Conservation (phyloP, 805 yeast species). For the Yarrowia alimentaria region DNA sequence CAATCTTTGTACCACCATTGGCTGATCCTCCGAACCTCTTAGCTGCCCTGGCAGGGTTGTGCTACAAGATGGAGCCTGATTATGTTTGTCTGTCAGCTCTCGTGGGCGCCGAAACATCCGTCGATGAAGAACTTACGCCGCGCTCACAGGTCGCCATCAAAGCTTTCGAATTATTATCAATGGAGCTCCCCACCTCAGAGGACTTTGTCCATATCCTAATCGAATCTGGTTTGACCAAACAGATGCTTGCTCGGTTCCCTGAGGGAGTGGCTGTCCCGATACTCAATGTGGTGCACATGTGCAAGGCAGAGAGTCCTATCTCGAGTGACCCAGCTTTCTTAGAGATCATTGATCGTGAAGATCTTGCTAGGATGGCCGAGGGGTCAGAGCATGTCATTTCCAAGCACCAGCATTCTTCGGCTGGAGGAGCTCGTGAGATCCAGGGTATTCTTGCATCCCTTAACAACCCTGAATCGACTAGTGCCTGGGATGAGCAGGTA, state of each 20-base stretch:
- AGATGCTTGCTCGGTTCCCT: constrained; percentile 65
- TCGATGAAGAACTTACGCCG: constrained; percentile 35
- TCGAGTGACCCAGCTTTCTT: constrained; percentile 43
- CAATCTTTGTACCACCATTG: constrained; percentile 2
- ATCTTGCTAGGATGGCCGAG: constrained; percentile 44
- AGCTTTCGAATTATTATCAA: constrained; percentile 41
- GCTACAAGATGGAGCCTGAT: constrained; percentile 53
- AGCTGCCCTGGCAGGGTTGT: constrained; percentile 35
- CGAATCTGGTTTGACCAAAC: constrained; percentile 50
- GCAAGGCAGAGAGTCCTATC: constrained; percentile 42
- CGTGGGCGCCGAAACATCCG: constrained; percentile 50
- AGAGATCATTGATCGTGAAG: constrained; percentile 65
- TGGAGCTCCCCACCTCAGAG: constrained; percentile 47
- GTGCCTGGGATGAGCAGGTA: constrained; percentile 68
- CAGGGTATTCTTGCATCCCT: constrained; percentile 44
- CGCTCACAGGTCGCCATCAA: constrained; percentile 26
- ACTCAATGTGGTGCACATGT: constrained; percentile 45
- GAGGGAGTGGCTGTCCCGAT: constrained; percentile 68
- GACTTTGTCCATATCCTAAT: constrained; percentile 63
- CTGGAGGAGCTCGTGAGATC: constrained; percentile 43
- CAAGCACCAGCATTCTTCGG: constrained; percentile 27
- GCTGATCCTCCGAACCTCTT: constrained; percentile 13
- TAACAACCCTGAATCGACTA: constrained; percentile 46
- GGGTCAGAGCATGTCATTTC: constrained; percentile 9
- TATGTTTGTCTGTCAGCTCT: constrained; percentile 63